Evolutionary conservation across 805 yeast genomes (phyloP), one percentile per base, ranked within the genome.

Genomic region (Candida golubevii): DNA sequence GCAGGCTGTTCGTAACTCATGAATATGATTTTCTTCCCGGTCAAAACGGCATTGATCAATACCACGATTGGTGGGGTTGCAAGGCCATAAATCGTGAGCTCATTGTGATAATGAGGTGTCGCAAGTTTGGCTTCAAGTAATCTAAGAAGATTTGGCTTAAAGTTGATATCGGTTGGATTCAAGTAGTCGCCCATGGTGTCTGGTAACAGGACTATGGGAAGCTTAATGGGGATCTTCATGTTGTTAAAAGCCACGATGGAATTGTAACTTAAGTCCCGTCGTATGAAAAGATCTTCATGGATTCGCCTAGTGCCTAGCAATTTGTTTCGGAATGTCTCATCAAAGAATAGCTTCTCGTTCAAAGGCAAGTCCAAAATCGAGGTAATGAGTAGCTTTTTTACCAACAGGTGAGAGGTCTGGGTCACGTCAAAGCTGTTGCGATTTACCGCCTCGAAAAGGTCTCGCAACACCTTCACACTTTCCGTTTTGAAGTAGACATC

Each of bases 81-180:
- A 13, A 71, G 56, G 0, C 83, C 83, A 57, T 76, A 77, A 10
- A 75, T 71, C 1, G 80, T 74, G 39, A 79, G 59, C 39, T 78
- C 80, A 36, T 74, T 70, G 49, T 72, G 69, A 42, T 66, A 60
- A 36, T 47, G 67, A 43, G 41, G 63, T 33, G 62, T 60, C 26
- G 53, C 64, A 36, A 78, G 53, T 23, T 63, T 61, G 2, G 71
- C 58, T 34, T 68, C 67, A 31, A 66, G 62, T 14, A 63, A 42
- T 33, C 55, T 65, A 40, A 67, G 68, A 43, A 62, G 59, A 52
- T 59, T 71, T 11, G 65, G 63, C 46, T 66, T 67, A 53, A 71
- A 68, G 48, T 69, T 68, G 46, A 71, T 50, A 51, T 71, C 76
- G 1, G 76, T 71, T 6, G 76, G 76, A 46, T 71, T 71, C 34